Evolutionary conservation across 2,329 filamentous ascomycete species (phyloP), one percentile per base, ranked within the genome.

Genomic region (Mycocentrospora acerina): DNA sequence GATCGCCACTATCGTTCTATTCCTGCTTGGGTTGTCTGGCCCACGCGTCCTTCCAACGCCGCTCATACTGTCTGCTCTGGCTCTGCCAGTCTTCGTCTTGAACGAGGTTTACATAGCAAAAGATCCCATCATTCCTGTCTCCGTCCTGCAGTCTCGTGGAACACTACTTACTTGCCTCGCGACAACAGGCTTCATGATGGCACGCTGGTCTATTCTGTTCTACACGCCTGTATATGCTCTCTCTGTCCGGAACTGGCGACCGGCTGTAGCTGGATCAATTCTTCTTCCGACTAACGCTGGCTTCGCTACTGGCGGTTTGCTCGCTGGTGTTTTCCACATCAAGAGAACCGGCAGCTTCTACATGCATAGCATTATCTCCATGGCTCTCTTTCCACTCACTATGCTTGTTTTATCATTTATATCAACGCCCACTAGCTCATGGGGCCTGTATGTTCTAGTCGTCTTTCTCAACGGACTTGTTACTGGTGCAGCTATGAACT

Each of bases 211-310:
- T 6, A 76, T 94, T 2, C 73, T 94, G 7, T 93, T 90, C 71
- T 94, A 89, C 67, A 79, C 84, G 0, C 88, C 89, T 0, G 81
- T 89, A 29, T 90, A 88, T 55, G 85, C 87, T 24, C 81, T 93
- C 40, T 85, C 86, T 3, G 83, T 93, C 2, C 80, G 83, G 2
- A 80, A 80, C 38, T 85, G 85, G 71, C 69, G 77, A 1, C 84
- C 86, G 0, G 83, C 86, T 1, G 72, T 80, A 2, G 85, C 87
- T 2, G 89, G 88, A 3, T 77, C 85, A 4, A 83, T 91, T 24
- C 76, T 94, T 6, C 80, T 94, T 31, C 88, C 89, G 0, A 93
- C 88, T 1, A 94, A 94, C 64, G 61, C 81, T 5, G 89, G 88
- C 2, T 94, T 94, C 56, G 88, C 82, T 1, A 53, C 79, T 2